A percentile compares a stretch with the other conserved stretches of the same genome.
Evolutionary conservation across 306 rosid genomes (phyloP).

Genomic region (Astragalus glycyphyllos): DNA sequence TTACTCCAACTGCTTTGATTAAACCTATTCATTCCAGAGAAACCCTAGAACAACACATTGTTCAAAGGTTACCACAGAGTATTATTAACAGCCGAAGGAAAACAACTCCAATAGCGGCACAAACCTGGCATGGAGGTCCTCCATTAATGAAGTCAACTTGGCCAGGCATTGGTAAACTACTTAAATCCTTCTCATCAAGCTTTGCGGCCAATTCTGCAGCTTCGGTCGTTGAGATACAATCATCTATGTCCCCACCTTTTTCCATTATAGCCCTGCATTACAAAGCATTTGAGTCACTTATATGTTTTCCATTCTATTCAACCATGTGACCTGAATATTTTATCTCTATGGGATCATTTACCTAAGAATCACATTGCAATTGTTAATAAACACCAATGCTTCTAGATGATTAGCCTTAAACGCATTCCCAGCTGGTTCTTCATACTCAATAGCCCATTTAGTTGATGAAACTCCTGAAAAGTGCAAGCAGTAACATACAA

Average conservation of each 20-base stretch:
- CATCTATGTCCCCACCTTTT: conserved; percentile 86
- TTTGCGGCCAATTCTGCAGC: conserved; percentile 75
- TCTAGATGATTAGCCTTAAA: conserved; percentile 84
- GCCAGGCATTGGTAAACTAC: conserved; percentile 81
- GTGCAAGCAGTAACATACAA: conserved; percentile 32
- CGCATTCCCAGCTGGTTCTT: conserved; percentile 96
- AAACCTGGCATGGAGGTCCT: conserved; percentile 98
- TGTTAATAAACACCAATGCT: conserved; percentile 74
- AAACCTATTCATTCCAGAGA: conserved; percentile 98
- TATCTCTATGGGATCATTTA: conserved; percentile 32
- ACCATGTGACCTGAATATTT: not conserved
- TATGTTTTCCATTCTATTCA: not conserved
- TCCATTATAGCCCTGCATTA: conserved; percentile 86
- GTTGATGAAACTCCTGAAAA: conserved; percentile 72
- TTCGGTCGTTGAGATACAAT: conserved; percentile 83
- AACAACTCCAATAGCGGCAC: conserved; percentile 29
- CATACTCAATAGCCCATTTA: conserved; percentile 99
- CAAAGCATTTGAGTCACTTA: conserved; percentile 35
- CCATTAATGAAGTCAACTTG: conserved; percentile 98
- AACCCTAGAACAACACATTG: conserved; percentile 63
- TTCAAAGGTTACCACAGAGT: conserved; percentile 1
- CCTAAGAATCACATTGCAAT: conserved; percentile 95
- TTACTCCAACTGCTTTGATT: conserved; percentile 94
- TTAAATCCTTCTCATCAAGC: conserved; percentile 63
- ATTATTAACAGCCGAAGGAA: not conserved